Evolutionary conservation across 1,284 basidiomycete genomes (phyloP).

Genomic region (Agroathelia rolfsii): DNA sequence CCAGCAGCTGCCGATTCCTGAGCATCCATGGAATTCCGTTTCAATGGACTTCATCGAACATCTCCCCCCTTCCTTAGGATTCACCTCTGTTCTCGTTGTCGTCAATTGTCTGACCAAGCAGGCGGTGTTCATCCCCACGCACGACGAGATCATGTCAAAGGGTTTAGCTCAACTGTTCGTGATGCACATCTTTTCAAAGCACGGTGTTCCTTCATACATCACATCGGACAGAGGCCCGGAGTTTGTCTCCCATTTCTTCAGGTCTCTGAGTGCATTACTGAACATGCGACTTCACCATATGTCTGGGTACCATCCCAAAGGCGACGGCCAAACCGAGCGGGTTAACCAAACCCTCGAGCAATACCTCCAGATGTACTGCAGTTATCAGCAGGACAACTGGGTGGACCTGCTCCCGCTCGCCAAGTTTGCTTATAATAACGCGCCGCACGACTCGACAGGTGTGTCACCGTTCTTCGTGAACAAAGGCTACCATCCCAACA

Average conservation of each 20-base stretch:
- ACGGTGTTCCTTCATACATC: slow-evolving; percentile 13
- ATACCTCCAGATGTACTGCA: slow-evolving; percentile 10
- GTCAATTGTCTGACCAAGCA: slow-evolving; percentile 30
- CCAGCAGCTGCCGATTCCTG: slow-evolving; percentile 9
- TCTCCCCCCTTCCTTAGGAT: slow-evolving; percentile 21
- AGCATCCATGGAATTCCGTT: slow-evolving; percentile 11
- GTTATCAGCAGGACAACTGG: slow-evolving; percentile 14
- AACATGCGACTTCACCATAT: slow-evolving; percentile 6
- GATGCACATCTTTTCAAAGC: slow-evolving; percentile 8
- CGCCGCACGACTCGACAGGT: slow-evolving; percentile 12
- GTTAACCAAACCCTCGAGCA: slow-evolving; percentile 15
- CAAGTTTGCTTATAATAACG: slow-evolving; percentile 17
- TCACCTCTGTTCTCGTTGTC: slow-evolving; percentile 19
- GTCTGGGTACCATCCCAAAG: slow-evolving; percentile 22
- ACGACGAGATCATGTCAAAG: slow-evolving; percentile 13
- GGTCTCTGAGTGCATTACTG: slow-evolving; percentile 2
- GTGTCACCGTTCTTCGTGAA: slow-evolving; percentile 14
- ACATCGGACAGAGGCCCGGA: slow-evolving; percentile 17
- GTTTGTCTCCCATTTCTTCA: slow-evolving; percentile 12
- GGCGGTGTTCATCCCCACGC: slow-evolving; percentile 26
- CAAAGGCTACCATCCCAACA: slow-evolving; percentile 14
- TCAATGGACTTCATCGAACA: slow-evolving; percentile 12
- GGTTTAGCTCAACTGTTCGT: slow-evolving; percentile 15
- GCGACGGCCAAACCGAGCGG: slow-evolving; percentile 25
- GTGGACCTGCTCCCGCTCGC: slow-evolving; percentile 11